Evolutionary conservation across 148 eudicot genomes (phyloP), one percentile per base, ranked within the genome.

Genomic region (Arbutus unedo): DNA sequence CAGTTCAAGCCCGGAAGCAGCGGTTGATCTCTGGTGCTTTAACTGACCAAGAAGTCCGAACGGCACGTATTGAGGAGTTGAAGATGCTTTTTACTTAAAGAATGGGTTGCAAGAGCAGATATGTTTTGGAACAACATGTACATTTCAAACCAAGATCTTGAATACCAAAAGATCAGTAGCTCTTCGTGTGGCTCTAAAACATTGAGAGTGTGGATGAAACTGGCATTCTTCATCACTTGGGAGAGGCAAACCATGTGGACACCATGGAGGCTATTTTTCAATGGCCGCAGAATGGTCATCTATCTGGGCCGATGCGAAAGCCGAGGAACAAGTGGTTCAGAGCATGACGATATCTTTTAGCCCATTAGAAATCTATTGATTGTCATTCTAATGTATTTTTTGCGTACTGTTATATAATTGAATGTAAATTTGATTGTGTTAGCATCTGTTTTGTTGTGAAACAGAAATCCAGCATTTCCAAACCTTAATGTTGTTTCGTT

Each of bases 1-100:
- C 95, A 60, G 99, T 96, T 51, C 99, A 96, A 87, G 98, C 98
- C 19, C 86, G 99, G 84, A 96, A 96, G 84, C 99, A 96, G 82
- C 88, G 97, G 66, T 79, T 96, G 93, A 96, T 96, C 76, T 88
- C 98, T 16, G 99, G 99, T 81, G 98, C 99, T 70, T 89, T 96
- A 75, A 94, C 99, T 49, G 98, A 96, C 87, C 98, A 94, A 85
- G 99, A 96, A 90, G 99, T 96, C 81, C 92, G 98, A 83, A 83
- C 92, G 79, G 98, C 99, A 47, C 93, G 98, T 3, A 81, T 96
- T 13, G 99, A 94, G 86, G 98, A 96, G 85, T 86, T 96, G 82
- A 96, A 94, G 91, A 96, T 96, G 97, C 96, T 96, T 82, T 95
- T 95, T 87, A 92, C 96, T 11, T 95, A 83, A 79, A 68, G 50